These are phyloP conservation scores for Rhinocladiella mackenziei DNA, from an alignment of 2,329 filamentous ascomycete species.

Conservation along the genomic window DNA sequence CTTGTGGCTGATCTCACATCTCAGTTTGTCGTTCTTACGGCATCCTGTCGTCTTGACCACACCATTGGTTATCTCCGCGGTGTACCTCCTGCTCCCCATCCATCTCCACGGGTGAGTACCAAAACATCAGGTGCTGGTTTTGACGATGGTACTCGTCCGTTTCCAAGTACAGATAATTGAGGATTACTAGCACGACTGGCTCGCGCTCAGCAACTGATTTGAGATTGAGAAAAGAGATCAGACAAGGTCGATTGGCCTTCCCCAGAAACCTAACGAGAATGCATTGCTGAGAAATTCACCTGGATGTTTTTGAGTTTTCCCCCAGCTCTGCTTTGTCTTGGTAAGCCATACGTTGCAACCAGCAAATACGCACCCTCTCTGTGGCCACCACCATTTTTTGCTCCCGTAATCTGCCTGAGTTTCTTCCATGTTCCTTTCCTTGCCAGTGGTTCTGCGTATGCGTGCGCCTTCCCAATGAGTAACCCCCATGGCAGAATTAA, in stretches of 20 bases:
- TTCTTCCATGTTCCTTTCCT: neutral
- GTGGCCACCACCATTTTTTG: slow-evolving; percentile 1
- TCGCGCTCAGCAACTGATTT: too few species aligned
- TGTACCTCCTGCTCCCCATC: neutral
- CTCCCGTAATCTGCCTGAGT: neutral
- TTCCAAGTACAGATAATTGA: too few species aligned
- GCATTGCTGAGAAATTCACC: neutral
- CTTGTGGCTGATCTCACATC: slow-evolving; percentile 6
- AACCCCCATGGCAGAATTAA: too few species aligned
- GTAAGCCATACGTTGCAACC: slow-evolving; percentile 17
- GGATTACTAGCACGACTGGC: too few species aligned
- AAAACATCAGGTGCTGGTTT: neutral
- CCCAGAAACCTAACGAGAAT: neutral
- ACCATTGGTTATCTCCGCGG: neutral
- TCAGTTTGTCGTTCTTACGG: neutral
- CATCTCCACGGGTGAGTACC: neutral
- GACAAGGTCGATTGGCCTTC: neutral
- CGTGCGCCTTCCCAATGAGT: neutral
- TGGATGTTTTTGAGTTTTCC: neutral
- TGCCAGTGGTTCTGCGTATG: neutral
- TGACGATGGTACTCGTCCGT: neutral
- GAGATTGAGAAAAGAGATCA: too few species aligned
- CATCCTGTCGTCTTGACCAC: neutral
- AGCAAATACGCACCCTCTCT: neutral
- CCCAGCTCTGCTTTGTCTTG: slow-evolving; percentile 6